A percentile compares a stretch with the other conserved stretches of the same genome.
These are phyloP conservation scores for Dendrothele bispora DNA, from an alignment of 768 basidiomycete genomes.

Conservation along the genomic window DNA sequence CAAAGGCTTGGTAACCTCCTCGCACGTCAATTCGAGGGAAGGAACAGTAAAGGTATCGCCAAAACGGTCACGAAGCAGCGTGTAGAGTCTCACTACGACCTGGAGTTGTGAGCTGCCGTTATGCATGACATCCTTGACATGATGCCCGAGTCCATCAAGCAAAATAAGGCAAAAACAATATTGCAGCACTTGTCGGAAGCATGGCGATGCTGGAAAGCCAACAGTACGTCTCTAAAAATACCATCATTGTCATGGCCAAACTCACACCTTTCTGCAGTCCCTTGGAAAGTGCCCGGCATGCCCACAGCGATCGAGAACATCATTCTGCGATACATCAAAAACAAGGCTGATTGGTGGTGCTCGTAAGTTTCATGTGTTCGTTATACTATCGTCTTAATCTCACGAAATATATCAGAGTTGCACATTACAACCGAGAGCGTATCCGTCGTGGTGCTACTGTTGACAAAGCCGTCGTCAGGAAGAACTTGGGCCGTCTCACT, in stretches of 20 bases:
- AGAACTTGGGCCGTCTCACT: conserved; percentile 97
- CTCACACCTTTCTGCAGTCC: conserved; percentile 57
- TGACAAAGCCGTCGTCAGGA: conserved; percentile 98
- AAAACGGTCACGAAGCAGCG: conserved; percentile 99
- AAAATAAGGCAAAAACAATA: conserved; percentile 99
- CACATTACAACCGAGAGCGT: conserved; percentile 97
- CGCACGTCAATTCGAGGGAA: conserved; percentile 97
- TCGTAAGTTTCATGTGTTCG: conserved; percentile 48
- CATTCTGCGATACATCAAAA: conserved; percentile 97
- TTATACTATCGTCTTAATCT: background rate
- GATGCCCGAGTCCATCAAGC: conserved; percentile 99
- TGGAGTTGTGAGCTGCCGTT: conserved; percentile 95
- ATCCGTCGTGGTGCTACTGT: conserved; percentile 96
- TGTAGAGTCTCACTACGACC: conserved; percentile 97
- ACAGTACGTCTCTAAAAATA: conserved; percentile 58
- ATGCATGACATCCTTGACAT: conserved; percentile 99
- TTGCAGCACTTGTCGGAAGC: conserved; percentile 97
- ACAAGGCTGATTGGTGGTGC: conserved; percentile 99
- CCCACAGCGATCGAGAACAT: conserved; percentile 99
- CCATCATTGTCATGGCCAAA: too few species aligned
- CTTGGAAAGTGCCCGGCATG: conserved; percentile 99
- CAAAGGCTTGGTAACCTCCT: conserved; percentile 88
- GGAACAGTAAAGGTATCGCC: conserved; percentile 94
- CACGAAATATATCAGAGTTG: conserved; percentile 53
- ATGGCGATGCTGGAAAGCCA: conserved; percentile 97